phyloP scores from a whole-genome alignment of 1,139 yeast genomes.

The Yarrowia galli region DNA sequence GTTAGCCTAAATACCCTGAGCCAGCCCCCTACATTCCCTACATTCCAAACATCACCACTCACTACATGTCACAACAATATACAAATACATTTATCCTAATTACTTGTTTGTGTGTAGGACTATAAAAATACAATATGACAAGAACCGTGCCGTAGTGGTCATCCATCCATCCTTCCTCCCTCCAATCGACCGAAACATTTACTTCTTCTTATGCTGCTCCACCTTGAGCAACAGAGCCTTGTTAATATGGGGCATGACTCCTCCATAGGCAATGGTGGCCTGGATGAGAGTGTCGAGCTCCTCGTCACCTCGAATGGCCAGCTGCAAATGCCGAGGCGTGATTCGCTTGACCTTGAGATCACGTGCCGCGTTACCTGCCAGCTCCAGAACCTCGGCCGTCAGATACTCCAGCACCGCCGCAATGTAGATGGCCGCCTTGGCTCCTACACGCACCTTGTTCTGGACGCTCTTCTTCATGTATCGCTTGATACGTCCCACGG shows the following conservation, averaged over 20 bases:
- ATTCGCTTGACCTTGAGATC: conserved; percentile 98
- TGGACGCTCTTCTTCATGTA: conserved; percentile 91
- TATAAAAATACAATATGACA: conserved; percentile 36
- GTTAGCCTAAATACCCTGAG: background rate
- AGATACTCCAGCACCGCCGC: conserved; percentile 97
- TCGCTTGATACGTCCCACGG: conserved; percentile 98
- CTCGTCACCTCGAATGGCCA: conserved; percentile 99
- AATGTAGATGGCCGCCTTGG: conserved; percentile 94
- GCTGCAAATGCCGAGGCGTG: conserved; percentile 97
- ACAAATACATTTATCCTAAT: conserved; percentile 23
- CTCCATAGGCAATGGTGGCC: conserved; percentile 99
- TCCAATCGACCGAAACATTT: conserved; percentile 8
- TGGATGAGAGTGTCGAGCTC: conserved; percentile 94
- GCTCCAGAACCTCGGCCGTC: conserved; percentile 97
- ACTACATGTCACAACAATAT: conserved; percentile 1
- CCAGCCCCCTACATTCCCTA: conserved; percentile 18
- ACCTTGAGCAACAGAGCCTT: conserved; percentile 92
- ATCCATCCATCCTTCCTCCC: too few species aligned
- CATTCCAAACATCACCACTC: background rate
- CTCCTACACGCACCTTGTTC: conserved; percentile 94
- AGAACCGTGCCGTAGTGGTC: too few species aligned
- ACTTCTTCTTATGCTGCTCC: conserved; percentile 66
- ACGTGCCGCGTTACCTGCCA: conserved; percentile 99
- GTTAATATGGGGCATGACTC: conserved; percentile 98
- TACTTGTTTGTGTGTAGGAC: background rate